A percentile compares a stretch with the other conserved stretches of the same genome.
phyloP scores from a whole-genome alignment of 148 eudicot genomes.

The Vaccinium myrtillus region DNA sequence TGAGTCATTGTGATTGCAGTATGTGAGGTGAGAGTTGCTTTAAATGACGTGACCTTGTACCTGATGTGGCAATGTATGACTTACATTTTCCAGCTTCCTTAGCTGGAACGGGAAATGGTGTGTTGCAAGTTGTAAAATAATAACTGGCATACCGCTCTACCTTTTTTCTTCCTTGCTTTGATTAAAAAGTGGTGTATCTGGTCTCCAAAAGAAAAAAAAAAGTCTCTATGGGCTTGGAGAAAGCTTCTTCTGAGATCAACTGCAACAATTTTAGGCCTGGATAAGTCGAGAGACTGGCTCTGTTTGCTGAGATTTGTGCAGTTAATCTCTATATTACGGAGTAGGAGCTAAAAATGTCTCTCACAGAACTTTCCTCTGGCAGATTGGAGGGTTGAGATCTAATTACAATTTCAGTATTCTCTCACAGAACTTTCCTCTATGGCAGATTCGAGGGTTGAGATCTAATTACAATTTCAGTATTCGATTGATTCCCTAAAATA shows the following conservation, averaged over 20 bases:
- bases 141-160: not conserved
- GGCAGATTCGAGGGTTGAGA: not conserved
- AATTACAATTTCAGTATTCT: not conserved
- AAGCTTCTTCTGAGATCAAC: not conserved
- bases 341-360: not conserved
- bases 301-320: not conserved
- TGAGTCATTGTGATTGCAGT: not conserved
- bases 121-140: not conserved
- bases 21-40: slow-evolving; percentile 5
- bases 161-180: not conserved
- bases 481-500: not conserved
- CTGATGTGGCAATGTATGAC: not conserved
- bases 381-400: not conserved
- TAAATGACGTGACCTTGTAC: not conserved
- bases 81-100: not conserved
- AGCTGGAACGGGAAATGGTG: not conserved
- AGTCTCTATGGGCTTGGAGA: not conserved
- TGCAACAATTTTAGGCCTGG: not conserved
- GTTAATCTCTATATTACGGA: not conserved
- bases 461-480: not conserved
- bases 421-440: not conserved
- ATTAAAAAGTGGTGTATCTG: not conserved
- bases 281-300: not conserved
- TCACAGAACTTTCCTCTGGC: not conserved
- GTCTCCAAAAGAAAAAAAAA: not conserved